A percentile compares a stretch with the other conserved stretches of the same genome.
phyloP scores from a whole-genome alignment of 805 yeast genomes.

The Candida glaebosa region DNA sequence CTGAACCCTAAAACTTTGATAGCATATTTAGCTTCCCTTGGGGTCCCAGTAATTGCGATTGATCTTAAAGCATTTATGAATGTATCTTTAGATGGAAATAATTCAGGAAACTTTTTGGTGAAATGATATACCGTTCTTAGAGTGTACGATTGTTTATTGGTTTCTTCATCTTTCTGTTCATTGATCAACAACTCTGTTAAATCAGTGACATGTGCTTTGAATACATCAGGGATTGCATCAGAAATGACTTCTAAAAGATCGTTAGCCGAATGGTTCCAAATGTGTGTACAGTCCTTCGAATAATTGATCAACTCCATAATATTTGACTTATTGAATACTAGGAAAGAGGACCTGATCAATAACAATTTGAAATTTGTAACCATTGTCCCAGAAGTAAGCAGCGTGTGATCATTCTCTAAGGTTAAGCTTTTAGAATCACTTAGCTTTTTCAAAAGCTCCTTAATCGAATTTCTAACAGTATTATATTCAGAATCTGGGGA shows the following conservation, averaged over 20 bases:
- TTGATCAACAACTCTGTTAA: constrained; percentile 38
- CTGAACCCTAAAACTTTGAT: constrained; percentile 53
- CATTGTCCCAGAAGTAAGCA: constrained; percentile 47
- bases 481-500: constrained; percentile 57
- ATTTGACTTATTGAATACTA: constrained; percentile 64
- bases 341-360: constrained; percentile 56
- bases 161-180: constrained; percentile 11
- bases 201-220: constrained; percentile 55
- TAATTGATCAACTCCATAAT: constrained; percentile 50
- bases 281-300: constrained; percentile 32
- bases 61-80: constrained; percentile 45
- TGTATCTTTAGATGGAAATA: constrained; percentile 40
- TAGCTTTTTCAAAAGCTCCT: constrained; percentile 57
- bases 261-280: constrained; percentile 39
- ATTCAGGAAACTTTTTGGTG: constrained; percentile 47
- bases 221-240: constrained; percentile 54
- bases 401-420: constrained; percentile 21
- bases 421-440: constrained; percentile 49
- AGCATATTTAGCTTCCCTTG: constrained; percentile 63
- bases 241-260: constrained; percentile 60
- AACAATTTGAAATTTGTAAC: constrained; percentile 52
- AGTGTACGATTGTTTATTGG: constrained; percentile 31
- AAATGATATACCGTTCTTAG: constrained; percentile 62
- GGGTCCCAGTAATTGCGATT: constrained; percentile 50
- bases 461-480: constrained; percentile 57